A percentile compares a stretch with the other conserved stretches of the same genome.
phyloP scores from a whole-genome alignment of 768 basidiomycete species.

The Russula foetens region DNA sequence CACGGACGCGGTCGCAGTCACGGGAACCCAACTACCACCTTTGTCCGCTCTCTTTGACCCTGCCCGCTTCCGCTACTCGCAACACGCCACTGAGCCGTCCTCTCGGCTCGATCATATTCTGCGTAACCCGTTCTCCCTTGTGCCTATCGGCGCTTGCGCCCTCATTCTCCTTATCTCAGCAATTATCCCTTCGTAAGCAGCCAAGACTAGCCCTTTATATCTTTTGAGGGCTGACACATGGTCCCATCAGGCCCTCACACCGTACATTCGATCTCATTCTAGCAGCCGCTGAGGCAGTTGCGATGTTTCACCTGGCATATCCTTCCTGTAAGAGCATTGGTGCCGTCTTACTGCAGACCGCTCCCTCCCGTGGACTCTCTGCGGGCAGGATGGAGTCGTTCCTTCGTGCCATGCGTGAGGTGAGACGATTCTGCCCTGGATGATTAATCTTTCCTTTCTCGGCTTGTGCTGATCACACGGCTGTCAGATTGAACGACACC shows the following conservation, averaged over 20 bases:
- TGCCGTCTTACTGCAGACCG: conserved; percentile 81
- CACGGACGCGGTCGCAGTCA: conserved; percentile 33
- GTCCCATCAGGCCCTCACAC: conserved; percentile 40
- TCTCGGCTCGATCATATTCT: conserved; percentile 25
- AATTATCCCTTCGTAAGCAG: conserved; percentile 43
- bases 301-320: conserved; percentile 81
- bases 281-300: conserved; percentile 63
- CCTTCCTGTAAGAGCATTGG: conserved; percentile 79
- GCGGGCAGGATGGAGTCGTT: conserved; percentile 76
- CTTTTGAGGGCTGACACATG: background rate
- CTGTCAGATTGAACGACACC: conserved; percentile 70
- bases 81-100: conserved; percentile 16
- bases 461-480: background rate
- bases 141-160: conserved; percentile 51
- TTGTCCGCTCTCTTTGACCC: conserved; percentile 41
- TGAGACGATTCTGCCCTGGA: conserved; percentile 23
- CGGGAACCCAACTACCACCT: conserved; percentile 55
- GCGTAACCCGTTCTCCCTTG: conserved; percentile 68
- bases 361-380: conserved; percentile 54
- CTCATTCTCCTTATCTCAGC: conserved; percentile 47
- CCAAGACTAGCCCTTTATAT: background rate
- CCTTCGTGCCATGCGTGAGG: conserved; percentile 74
- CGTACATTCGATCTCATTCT: conserved; percentile 76
- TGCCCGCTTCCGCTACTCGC: conserved; percentile 30
- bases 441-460: background rate